Evolutionary conservation across 805 yeast genomes (phyloP), one percentile per base, ranked within the genome.

Genomic region (Ogataea saltuana): DNA sequence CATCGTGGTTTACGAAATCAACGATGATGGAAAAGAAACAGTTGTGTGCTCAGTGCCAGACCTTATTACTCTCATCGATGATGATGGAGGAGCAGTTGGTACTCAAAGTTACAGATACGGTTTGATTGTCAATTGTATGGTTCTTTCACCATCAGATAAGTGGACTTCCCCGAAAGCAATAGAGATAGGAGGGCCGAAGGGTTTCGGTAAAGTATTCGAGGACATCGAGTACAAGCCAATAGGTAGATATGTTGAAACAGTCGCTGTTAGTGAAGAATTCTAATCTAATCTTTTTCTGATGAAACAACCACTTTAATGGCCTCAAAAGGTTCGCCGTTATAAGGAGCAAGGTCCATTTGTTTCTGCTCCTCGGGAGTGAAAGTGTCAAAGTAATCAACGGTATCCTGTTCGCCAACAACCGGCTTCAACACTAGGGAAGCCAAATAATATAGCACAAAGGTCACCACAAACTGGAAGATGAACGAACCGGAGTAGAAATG

Each of bases 41-140:
- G 51, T 58, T 4, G 50, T 70, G 6, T 60, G 68, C 40, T 57
- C 69, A 8, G 75, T 69, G 9, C 76, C 76, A 17, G 75, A 71
- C 50, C 44, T 71, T 27, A 68, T 71, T 46, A 48, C 72, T 2
- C 64, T 69, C 12, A 49, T 63, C 21, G 72, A 70, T 46, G 50
- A 59, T 12, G 72, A 68, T 37, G 58, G 64, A 22, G 72, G 73
- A 28, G 74, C 74, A n/a, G 65, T 70, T 13, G 75, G 75, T 3
- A 70, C 73, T 1, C 74, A 70, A 22, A 75, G 70, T 20, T 71
- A 70, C 44, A 47, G 73, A 36, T 70, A 71, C 48, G 75, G 75
- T 2, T 41, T 71, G 35, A 47, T 67, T 39, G 75, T 71, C 8
- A 66, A 63, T 54, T 71, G 69, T 2, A 42, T 71, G 35, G 71